Evolutionary conservation across 1,139 yeast species (phyloP), one percentile per base, ranked within the genome.

Genomic region (Saccharomyces uvarum): DNA sequence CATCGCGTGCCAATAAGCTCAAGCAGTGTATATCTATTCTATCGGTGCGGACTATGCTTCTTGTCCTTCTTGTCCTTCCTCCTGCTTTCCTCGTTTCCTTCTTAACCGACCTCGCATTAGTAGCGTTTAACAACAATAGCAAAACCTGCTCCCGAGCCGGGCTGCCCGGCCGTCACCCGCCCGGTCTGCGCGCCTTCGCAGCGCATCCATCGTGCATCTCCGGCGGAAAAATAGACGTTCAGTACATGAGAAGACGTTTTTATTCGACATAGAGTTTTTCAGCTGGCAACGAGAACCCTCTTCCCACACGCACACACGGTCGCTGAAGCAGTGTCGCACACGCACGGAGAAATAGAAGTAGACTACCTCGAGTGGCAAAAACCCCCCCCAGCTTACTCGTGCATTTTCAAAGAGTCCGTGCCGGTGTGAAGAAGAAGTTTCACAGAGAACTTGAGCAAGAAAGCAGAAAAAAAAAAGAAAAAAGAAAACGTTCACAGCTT

Each of bases 131-230:
- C 24, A 38, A 38, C 24, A 38, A 38, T 38, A 38, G 13, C 16
- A 16, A 11, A 11, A 14, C 6, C 19, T 16, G 16, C 44, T 38
- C 11, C 24, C 44, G 44, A 6, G 44, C 44, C 44, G 21, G 44
- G 13, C 16, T 24, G n/a, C 21, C 19, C 41, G 19, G 24, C 1
- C 24, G 4, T 38, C n/a, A 38, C 44, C 44, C 44, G 44, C 44
- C 24, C 24, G 44, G 44, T 13, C 13, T 11, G 11, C 13, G 13
- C 16, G 44, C 24, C 44, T 38, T 38, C 24, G 44, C 44, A 38
- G 44, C 44, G 44, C 44, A 38, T 38, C 21, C 44, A 38, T 38
- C 44, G 44, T 38, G 44, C 44, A 38, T 38, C 44, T 38, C 44
- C 44, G 44, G 21, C 24, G 44, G 44, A 38, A 31, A 28, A 47